Base-by-base conservation (phyloP, 2,329 filamentous ascomycete species). In the Aureobasidium sp. region DNA sequence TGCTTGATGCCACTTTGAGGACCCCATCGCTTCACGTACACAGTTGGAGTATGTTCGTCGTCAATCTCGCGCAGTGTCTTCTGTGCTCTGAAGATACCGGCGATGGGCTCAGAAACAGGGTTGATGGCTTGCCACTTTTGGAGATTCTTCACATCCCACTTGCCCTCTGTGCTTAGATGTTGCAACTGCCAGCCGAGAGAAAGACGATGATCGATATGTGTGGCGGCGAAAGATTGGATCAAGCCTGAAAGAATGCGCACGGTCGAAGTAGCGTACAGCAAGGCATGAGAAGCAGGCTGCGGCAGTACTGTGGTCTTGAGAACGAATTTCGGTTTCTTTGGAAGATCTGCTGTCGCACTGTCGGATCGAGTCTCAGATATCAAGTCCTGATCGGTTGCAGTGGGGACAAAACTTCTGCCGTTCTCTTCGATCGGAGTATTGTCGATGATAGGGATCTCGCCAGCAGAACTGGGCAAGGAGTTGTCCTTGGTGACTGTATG, bases 81-180 rank as follows among this genome's bases (percentile, higher is more conserved):
- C 82, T 97, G 88, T 2, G 91, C 92, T 29, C 90, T 86, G 72
- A 97, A 97, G 5, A 91, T 79, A 15, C 85, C 84, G 0, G 83
- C 89, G 64, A 97, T 94, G 7, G 65, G 65, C 1, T 83, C 81
- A 0, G 90, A 95, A 1, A 96, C 89, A 0, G 91, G 89, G 1
- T 79, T 75, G 0, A 95, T 88, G 20, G 85, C 85, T 73, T 90
- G 84, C 93, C 93, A 97, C 72, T 97, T 97, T 63, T 84, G 86
- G 12, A 97, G 80, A 70, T 97, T 97, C 77, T 97, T 97, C 67
- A 97, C 91, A 70, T 97, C 93, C 93, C 93, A 97, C 76, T 97
- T 97, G 3, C 92, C 92, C 67, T 91, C 89, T 1, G 88, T 90
- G 2, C 89, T 90, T 27, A 97, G 84, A 69, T 94, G 88, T 68